These are phyloP conservation scores for Pyricularia pennisetigena DNA, from an alignment of 2,329 filamentous ascomycete species.

Conservation along the genomic window DNA sequence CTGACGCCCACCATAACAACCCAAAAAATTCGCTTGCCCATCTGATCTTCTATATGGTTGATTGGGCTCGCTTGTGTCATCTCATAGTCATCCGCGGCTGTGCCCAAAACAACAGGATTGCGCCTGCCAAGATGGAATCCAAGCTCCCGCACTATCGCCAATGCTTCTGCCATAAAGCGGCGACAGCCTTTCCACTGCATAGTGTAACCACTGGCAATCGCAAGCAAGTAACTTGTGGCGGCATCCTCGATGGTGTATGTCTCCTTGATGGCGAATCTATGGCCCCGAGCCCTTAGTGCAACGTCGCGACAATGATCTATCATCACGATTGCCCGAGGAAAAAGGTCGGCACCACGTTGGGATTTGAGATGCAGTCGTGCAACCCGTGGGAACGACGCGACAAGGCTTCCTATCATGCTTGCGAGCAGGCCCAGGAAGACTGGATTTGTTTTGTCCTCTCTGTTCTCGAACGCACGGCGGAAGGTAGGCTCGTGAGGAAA, in stretches of 20 bases:
- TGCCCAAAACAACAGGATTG: background rate
- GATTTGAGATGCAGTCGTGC: constrained; percentile 30
- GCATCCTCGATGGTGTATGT: constrained; percentile 43
- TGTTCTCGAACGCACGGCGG: constrained; percentile 53
- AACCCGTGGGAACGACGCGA: constrained; percentile 66
- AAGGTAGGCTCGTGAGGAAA: constrained; percentile 76
- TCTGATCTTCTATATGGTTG: constrained; percentile 63
- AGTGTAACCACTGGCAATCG: constrained; percentile 55
- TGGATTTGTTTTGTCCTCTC: constrained; percentile 56
- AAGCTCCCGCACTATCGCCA: constrained; percentile 59
- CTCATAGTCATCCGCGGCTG: background rate
- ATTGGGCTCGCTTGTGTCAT: constrained; percentile 26
- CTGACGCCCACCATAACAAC: constrained; percentile 68
- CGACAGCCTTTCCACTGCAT: constrained; percentile 58
- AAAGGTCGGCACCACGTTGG: constrained; percentile 53
- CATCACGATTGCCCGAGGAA: constrained; percentile 59
- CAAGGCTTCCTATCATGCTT: constrained; percentile 65
- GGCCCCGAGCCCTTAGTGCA: constrained; percentile 56
- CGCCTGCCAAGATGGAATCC: constrained; percentile 36
- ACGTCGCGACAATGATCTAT: constrained; percentile 63
- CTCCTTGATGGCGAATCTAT: constrained; percentile 36
- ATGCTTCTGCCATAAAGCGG: constrained; percentile 62
- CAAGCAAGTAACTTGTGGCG: constrained; percentile 68
- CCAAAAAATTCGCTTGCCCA: constrained; percentile 77
- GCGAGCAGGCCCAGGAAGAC: constrained; percentile 62